phyloP scores from a whole-genome alignment of 2,329 filamentous ascomycete species.

The Fusarium aywerte region DNA sequence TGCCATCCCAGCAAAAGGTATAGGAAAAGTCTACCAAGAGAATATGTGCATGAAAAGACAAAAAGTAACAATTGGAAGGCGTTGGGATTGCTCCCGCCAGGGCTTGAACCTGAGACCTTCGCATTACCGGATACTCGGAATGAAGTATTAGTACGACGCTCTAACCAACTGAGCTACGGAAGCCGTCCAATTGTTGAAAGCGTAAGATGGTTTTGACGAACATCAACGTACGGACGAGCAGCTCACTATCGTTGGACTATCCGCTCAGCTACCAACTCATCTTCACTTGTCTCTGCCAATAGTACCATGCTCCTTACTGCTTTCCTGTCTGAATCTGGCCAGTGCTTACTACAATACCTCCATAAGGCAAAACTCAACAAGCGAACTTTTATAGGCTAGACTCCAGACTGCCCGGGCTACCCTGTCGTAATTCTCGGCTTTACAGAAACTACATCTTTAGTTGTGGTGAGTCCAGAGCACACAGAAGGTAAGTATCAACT shows the following conservation, averaged over 20 bases:
- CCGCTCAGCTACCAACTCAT: too few species aligned
- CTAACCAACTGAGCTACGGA: conserved; percentile 52
- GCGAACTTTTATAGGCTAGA: too few species aligned
- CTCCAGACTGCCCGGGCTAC: neutral
- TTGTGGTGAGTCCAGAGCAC: neutral
- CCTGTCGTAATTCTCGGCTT: neutral
- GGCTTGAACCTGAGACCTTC: conserved; percentile 51
- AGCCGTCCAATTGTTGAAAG: conserved; percentile 38
- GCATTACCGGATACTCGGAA: conserved; percentile 43
- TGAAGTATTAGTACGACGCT: conserved; percentile 50
- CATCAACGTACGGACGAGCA: neutral
- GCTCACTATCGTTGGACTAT: neutral
- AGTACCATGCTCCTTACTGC: too few species aligned
- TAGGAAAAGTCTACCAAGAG: neutral
- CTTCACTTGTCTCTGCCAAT: too few species aligned
- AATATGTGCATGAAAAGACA: neutral
- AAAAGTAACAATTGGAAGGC: conserved; percentile 39
- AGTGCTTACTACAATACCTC: too few species aligned
- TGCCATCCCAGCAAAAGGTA: neutral
- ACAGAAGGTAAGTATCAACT: too few species aligned
- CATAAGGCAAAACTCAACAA: too few species aligned
- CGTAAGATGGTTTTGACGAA: accelerated
- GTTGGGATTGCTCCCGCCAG: conserved; percentile 46
- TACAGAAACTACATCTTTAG: neutral
- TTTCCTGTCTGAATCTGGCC: too few species aligned